Evolutionary conservation across 1,284 basidiomycete genomes (phyloP).

Genomic region (Moesziomyces sp.): DNA sequence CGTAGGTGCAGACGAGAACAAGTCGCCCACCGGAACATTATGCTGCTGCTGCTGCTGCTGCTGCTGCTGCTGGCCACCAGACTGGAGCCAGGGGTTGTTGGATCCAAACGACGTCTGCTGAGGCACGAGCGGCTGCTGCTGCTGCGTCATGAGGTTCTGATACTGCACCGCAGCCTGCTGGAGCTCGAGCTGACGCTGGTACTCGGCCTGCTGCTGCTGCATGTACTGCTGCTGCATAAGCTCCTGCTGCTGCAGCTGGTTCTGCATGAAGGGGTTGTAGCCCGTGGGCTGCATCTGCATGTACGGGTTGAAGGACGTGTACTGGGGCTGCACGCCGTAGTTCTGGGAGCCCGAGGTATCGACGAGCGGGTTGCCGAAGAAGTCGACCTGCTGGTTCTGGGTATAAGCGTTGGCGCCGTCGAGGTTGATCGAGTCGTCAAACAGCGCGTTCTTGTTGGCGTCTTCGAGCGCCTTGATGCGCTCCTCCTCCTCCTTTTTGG

Average conservation of each 20-base stretch:
- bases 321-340: slow-evolving; percentile 71
- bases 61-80: slow-evolving; percentile 18
- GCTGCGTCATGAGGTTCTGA: slow-evolving; percentile 69
- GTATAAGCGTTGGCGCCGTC: slow-evolving; percentile 60
- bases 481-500: slow-evolving; percentile 78
- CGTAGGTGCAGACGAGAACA: slow-evolving; percentile 50
- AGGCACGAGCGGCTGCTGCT: slow-evolving; percentile 67
- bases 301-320: slow-evolving; percentile 71
- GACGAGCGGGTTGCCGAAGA: slow-evolving; percentile 61
- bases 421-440: slow-evolving; percentile 75
- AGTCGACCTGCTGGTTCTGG: slow-evolving; percentile 60
- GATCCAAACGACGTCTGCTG: slow-evolving; percentile 78
- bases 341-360: slow-evolving; percentile 46
- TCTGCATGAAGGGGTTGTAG: slow-evolving; percentile 64
- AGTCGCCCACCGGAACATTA: slow-evolving; percentile 58
- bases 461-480: slow-evolving; percentile 73
- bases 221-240: slow-evolving; percentile 72
- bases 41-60: slow-evolving; percentile 39
- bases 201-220: slow-evolving; percentile 63
- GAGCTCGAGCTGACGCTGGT: slow-evolving; percentile 67
- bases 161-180: slow-evolving; percentile 68
- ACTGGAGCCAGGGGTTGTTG: slow-evolving; percentile 82
- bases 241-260: slow-evolving; percentile 77
- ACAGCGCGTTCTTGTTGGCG: slow-evolving; percentile 79
- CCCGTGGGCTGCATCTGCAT: slow-evolving; percentile 70